Conservation (phyloP, 768 basidiomycete genomes). For the Kwoniella europaea region DNA sequence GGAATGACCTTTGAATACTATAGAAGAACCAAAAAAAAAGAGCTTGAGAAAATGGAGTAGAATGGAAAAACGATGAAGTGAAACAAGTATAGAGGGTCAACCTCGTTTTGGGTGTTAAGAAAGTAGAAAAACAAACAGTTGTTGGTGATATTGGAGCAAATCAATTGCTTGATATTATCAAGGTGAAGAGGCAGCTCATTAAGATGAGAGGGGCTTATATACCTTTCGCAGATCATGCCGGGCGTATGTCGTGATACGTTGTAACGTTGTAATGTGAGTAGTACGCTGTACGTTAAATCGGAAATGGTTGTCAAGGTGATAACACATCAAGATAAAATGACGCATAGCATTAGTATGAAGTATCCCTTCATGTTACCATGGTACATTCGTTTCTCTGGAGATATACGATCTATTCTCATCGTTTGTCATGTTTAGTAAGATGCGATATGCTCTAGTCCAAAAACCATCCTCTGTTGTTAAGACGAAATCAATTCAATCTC, state of each 20-base stretch:
- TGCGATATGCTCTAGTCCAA: no score
- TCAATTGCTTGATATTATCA: conserved; percentile 13
- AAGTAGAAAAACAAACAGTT: background rate
- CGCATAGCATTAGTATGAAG: no score
- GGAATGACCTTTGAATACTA: no score
- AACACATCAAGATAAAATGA: background rate
- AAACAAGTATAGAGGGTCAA: conserved; percentile 12
- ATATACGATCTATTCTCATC: background rate
- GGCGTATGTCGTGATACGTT: background rate
- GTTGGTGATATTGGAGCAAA: conserved; percentile 2
- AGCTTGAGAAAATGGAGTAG: background rate
- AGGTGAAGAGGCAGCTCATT: background rate
- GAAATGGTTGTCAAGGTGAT: conserved; percentile 5
- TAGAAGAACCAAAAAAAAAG: no score
- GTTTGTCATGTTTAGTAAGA: background rate
- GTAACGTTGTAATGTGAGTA: background rate
- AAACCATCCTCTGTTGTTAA: no score
- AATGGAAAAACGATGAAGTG: background rate
- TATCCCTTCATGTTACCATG: background rate
- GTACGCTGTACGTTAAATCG: background rate
- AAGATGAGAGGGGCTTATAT: background rate
- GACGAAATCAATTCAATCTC: no score
- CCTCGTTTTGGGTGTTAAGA: conserved; percentile 1
- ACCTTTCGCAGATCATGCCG: background rate
- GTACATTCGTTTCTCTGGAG: background rate